Conservation (phyloP, 768 basidiomycete species). For the Termitomyces sp. region DNA sequence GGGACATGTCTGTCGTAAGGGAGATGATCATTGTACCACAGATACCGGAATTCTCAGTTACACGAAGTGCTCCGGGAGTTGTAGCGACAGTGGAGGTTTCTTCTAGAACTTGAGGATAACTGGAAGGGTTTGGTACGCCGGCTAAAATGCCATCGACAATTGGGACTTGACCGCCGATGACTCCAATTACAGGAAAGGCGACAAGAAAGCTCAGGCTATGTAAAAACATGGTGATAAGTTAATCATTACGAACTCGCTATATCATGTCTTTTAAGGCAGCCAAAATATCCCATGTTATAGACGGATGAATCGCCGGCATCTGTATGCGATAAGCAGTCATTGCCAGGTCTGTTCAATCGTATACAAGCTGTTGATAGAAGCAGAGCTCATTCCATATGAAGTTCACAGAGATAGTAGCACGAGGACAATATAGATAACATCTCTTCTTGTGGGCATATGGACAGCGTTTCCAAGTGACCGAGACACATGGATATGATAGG, state of each 20-base stretch:
- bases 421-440: background rate
- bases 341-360: background rate
- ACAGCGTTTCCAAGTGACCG: background rate
- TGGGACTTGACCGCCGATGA: constrained; percentile 36
- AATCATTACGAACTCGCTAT: background rate
- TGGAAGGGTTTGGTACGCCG: constrained; percentile 27
- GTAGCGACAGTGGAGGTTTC: constrained; percentile 13
- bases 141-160: constrained; percentile 45
- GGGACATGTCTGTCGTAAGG: background rate
- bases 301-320: constrained; percentile 14
- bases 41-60: constrained; percentile 55
- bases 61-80: constrained; percentile 45
- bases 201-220: background rate
- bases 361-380: background rate
- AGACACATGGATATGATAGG: background rate
- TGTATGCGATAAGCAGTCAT: background rate
- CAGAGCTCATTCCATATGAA: background rate
- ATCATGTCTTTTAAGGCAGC: background rate
- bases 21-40: constrained; percentile 35
- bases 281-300: background rate
- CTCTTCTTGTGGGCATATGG: background rate
- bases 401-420: background rate
- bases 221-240: constrained; percentile 3
- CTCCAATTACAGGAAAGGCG: constrained; percentile 5
- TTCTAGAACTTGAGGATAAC: constrained; percentile 11